phyloP scores from a whole-genome alignment of 108 stramenopile species.

The Fragilariopsis cylindrus region DNA sequence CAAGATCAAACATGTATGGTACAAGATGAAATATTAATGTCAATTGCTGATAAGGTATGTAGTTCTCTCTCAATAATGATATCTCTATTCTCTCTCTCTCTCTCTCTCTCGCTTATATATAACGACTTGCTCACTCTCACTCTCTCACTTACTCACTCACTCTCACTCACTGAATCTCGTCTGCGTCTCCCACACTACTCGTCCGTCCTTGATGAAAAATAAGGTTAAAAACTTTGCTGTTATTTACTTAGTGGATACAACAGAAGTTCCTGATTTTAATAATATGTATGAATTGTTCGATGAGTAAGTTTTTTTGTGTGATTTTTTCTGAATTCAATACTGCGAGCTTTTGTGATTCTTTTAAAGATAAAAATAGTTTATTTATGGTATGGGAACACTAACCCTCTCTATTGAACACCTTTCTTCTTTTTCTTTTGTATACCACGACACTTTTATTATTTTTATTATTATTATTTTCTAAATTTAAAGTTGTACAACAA shows the following conservation, averaged over 20 bases:
- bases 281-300: constrained; percentile 99
- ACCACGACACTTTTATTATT: too few relatives aligned
- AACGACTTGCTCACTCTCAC: too few relatives aligned
- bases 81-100: too few relatives aligned
- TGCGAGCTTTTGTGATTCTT: neutral
- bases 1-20: constrained; percentile 95
- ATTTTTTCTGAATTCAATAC: neutral
- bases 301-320: constrained; percentile 30
- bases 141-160: too few relatives aligned
- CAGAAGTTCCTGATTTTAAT: constrained; percentile 98
- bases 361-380: neutral
- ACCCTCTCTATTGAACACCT: too few relatives aligned
- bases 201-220: too few relatives aligned
- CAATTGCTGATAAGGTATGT: constrained; percentile 96
- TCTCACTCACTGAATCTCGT: too few relatives aligned
- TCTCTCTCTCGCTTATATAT: too few relatives aligned
- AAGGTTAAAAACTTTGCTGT: constrained; percentile 78
- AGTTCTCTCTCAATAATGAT: too few relatives aligned
- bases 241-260: constrained; percentile 96
- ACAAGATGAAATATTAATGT: constrained; percentile 92
- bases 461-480: neutral
- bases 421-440: too few relatives aligned
- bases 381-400: neutral
- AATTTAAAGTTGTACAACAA: constrained; percentile 80
- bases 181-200: too few relatives aligned